Conservation (phyloP, 2,329 filamentous ascomycete species). For the Xylariaceae sp. region DNA sequence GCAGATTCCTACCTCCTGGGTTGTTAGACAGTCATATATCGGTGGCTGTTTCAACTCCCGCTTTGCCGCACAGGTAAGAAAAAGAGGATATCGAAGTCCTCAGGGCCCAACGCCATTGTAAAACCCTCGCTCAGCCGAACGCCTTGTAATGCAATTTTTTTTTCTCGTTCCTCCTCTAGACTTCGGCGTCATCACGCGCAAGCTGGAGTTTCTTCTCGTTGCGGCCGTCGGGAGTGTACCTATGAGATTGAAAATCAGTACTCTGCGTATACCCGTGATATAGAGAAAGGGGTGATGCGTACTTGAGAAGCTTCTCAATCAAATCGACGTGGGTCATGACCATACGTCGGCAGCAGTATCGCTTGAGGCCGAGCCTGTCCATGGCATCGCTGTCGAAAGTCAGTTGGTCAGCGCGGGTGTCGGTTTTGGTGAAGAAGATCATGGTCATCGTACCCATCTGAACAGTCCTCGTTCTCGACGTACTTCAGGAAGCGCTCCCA, state of each 20-base stretch:
- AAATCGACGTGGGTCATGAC: slow-evolving; percentile 99
- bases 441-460: slow-evolving; percentile 61
- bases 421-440: not conserved
- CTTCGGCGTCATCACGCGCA: slow-evolving; percentile 20
- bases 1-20: not conserved
- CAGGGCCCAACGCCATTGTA: slow-evolving; percentile 15
- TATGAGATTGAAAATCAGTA: slow-evolving; percentile 27
- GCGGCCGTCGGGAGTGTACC: slow-evolving; percentile 60
- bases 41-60: not conserved
- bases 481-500: slow-evolving; percentile 95
- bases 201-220: slow-evolving; percentile 58
- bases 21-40: not conserved
- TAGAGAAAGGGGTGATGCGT: slow-evolving; percentile 32
- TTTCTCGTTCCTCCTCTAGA: slow-evolving; percentile 1
- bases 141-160: slow-evolving; percentile 28
- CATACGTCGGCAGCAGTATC: slow-evolving; percentile 99
- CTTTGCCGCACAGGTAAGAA: slow-evolving; percentile 1
- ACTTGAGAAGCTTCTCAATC: slow-evolving; percentile 97
- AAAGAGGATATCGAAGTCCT: slow-evolving; percentile 2
- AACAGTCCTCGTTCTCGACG: slow-evolving; percentile 66
- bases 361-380: slow-evolving; percentile 87
- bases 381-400: slow-evolving; percentile 72
- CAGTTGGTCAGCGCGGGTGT: slow-evolving; percentile 23
- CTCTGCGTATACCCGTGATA: not conserved
- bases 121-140: slow-evolving; percentile 25